phyloP scores from a whole-genome alignment of 2,329 filamentous ascomycete species.

The Tolypocladium tropicale region DNA sequence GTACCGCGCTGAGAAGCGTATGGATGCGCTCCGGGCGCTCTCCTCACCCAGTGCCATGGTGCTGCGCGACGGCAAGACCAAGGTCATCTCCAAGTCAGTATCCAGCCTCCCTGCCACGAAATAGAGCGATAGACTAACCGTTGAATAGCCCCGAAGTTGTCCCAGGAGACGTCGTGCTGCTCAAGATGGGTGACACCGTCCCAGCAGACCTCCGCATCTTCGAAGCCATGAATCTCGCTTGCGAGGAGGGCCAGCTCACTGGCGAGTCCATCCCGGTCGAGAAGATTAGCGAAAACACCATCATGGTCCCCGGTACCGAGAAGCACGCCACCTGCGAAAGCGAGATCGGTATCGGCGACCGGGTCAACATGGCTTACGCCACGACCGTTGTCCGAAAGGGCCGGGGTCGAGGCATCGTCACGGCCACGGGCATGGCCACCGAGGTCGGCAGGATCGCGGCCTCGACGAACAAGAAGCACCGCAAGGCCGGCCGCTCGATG shows the following conservation, averaged over 20 bases:
- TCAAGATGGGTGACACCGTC: constrained; percentile 64
- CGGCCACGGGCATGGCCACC: constrained; percentile 61
- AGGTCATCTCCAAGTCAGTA: constrained; percentile 47
- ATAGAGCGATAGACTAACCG: constrained; percentile 6
- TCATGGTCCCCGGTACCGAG: constrained; percentile 33
- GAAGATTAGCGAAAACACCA: constrained; percentile 46
- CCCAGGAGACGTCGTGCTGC: constrained; percentile 58
- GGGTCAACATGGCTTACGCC: constrained; percentile 65
- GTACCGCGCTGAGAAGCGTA: constrained; percentile 54
- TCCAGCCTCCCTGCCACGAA: no score
- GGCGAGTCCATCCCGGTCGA: constrained; percentile 66
- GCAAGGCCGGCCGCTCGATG: constrained; percentile 44
- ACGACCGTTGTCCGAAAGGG: constrained; percentile 65
- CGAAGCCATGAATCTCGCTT: constrained; percentile 68
- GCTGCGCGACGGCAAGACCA: constrained; percentile 46
- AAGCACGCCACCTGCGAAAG: constrained; percentile 31
- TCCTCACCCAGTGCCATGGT: constrained; percentile 55
- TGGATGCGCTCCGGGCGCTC: constrained; percentile 51
- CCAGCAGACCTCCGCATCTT: constrained; percentile 62
- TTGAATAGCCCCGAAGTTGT: constrained; percentile 48
- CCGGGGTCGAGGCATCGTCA: constrained; percentile 61
- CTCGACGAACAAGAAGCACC: constrained; percentile 40
- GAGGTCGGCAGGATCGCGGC: constrained; percentile 62
- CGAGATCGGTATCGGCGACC: constrained; percentile 57
- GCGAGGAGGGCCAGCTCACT: constrained; percentile 68